A percentile compares a stretch with the other conserved stretches of the same genome.
Conservation (phyloP, 805 yeast genomes). For the Jamesozyma lodderae region DNA sequence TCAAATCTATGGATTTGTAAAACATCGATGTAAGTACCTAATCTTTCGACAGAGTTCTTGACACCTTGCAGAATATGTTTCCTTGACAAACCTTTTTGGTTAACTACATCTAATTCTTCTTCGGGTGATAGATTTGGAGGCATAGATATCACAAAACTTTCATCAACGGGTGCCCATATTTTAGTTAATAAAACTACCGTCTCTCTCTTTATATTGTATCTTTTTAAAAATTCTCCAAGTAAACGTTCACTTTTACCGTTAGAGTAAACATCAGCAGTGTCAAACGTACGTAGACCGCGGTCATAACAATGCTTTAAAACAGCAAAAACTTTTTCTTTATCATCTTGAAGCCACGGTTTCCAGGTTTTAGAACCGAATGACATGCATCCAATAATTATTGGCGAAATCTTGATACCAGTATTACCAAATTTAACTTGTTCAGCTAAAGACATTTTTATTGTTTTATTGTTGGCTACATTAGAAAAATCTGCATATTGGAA, state of each 20-base stretch:
- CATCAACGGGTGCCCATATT: constrained; percentile 29
- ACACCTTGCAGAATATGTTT: constrained; percentile 41
- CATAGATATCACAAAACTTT: constrained; percentile 6
- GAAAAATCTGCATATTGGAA: too few relatives aligned
- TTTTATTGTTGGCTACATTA: too few relatives aligned
- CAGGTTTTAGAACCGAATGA: constrained; percentile 38
- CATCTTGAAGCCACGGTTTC: constrained; percentile 41
- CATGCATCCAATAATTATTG: constrained; percentile 48
- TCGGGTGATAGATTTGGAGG: neutral
- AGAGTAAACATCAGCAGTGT: constrained; percentile 42
- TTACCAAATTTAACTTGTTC: constrained; percentile 30
- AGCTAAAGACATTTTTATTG: constrained; percentile 11
- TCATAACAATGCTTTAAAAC: constrained; percentile 41
- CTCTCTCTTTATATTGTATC: constrained; percentile 43
- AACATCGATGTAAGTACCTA: constrained; percentile 43
- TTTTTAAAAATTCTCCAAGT: constrained; percentile 44
- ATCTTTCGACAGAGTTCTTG: constrained; percentile 33
- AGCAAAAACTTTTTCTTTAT: constrained; percentile 37
- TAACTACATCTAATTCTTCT: constrained; percentile 10
- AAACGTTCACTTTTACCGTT: constrained; percentile 42
- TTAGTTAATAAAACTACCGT: constrained; percentile 49
- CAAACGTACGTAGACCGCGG: constrained; percentile 38
- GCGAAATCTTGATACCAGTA: constrained; percentile 43
- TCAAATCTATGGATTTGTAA: constrained; percentile 50
- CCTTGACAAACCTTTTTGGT: constrained; percentile 35